Evolutionary conservation across 2,329 filamentous ascomycete genomes (phyloP).

Genomic region (Intubia oerlemansii): DNA sequence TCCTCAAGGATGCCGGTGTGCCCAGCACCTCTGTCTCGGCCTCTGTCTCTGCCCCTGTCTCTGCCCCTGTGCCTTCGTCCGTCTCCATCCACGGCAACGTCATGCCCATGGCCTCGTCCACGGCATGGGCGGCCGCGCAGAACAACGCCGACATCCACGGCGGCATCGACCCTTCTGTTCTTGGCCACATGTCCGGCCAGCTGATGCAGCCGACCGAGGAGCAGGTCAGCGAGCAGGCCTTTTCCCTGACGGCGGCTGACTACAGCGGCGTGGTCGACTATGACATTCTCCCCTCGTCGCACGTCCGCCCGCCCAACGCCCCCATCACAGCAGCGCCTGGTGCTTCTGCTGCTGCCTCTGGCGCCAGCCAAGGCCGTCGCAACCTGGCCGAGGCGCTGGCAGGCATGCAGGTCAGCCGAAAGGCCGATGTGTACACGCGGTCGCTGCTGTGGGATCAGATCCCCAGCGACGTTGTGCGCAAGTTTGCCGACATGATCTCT

Average conservation of each 20-base stretch:
- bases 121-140: background rate
- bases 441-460: slow-evolving; percentile 91
- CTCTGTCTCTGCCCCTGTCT: background rate
- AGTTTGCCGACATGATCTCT: slow-evolving; percentile 80
- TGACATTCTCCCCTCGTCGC: slow-evolving; percentile 15
- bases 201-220: slow-evolving; percentile 60
- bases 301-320: too few relatives aligned
- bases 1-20: slow-evolving; percentile 62
- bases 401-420: slow-evolving; percentile 51
- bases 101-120: background rate
- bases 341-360: slow-evolving; percentile 21
- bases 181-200: slow-evolving; percentile 44
- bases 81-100: slow-evolving; percentile 1
- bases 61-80: slow-evolving; percentile 1
- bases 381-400: slow-evolving; percentile 66
- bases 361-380: slow-evolving; percentile 40
- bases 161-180: slow-evolving; percentile 30
- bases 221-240: slow-evolving; percentile 73
- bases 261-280: slow-evolving; percentile 73
- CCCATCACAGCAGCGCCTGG: too few relatives aligned
- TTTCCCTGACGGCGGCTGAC: slow-evolving; percentile 66
- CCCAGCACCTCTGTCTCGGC: slow-evolving; percentile 11
- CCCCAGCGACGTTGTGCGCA: slow-evolving; percentile 72
- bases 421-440: slow-evolving; percentile 80
- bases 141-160: slow-evolving; percentile 15